phyloP scores from a whole-genome alignment of 1,284 basidiomycete species.

The Heterobasidion irregulare region DNA sequence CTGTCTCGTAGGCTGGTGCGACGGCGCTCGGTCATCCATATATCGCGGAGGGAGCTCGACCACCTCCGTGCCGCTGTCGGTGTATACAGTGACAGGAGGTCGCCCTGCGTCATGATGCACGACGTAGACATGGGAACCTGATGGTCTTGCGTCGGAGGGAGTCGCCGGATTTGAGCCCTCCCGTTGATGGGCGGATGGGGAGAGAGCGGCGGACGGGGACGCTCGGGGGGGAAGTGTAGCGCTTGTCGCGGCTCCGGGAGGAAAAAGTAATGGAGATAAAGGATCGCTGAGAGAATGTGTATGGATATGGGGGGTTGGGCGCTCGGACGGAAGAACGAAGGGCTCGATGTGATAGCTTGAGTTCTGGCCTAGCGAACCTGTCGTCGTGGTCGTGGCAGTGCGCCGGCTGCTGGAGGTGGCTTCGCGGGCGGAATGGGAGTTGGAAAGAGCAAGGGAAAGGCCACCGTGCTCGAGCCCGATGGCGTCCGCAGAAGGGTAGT shows the following conservation, averaged over 20 bases:
- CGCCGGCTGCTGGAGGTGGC: neutral
- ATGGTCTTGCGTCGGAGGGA: constrained; percentile 3
- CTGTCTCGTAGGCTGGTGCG: constrained; percentile 2
- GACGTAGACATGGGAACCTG: constrained; percentile 38
- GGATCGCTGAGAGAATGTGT: constrained; percentile 3
- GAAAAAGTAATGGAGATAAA: neutral
- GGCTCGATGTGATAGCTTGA: constrained; percentile 36
- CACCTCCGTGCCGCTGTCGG: constrained; percentile 42
- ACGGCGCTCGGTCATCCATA: constrained; percentile 14
- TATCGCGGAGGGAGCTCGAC: constrained; percentile 52
- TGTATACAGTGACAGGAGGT: constrained; percentile 49
- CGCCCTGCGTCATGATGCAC: constrained; percentile 49
- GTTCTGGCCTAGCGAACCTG: neutral
- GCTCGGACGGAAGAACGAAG: constrained; percentile 18
- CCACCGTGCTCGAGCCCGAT: neutral
- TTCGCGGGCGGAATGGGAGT: neutral
- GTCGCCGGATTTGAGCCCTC: neutral
- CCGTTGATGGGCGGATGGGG: too few species aligned
- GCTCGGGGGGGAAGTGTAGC: too few species aligned
- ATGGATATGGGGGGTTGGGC: neutral
- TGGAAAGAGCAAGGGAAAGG: constrained; percentile 1
- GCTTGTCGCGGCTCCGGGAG: too few species aligned
- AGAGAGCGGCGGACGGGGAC: neutral
- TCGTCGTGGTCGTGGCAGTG: neutral
- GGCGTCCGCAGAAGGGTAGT: neutral